A percentile compares a stretch with the other conserved stretches of the same genome.
Evolutionary conservation across 1,284 basidiomycete genomes (phyloP).

Genomic region (Microbotryum scabiosae): DNA sequence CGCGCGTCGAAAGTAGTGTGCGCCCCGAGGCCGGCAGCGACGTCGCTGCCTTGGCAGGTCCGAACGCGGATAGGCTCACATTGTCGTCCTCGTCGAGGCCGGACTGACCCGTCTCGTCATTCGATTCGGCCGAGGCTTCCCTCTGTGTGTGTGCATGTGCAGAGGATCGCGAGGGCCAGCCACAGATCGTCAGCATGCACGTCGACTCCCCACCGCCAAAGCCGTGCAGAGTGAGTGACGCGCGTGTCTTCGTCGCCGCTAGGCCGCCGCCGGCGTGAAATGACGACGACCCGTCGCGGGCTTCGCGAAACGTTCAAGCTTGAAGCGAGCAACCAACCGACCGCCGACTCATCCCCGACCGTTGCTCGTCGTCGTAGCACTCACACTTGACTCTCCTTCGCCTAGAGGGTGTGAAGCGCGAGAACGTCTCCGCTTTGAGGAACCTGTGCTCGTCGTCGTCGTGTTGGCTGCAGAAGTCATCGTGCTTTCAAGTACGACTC

Average conservation of each 20-base stretch:
- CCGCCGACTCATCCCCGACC: background rate
- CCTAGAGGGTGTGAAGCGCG: background rate
- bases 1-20: background rate
- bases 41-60: background rate
- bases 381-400: background rate
- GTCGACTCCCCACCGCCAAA: no score
- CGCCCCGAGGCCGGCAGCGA: background rate
- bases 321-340: background rate
- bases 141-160: slow-evolving; percentile 6
- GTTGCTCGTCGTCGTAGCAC: background rate
- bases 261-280: no score
- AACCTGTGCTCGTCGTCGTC: background rate
- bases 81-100: slow-evolving; percentile 5
- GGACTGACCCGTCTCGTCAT: slow-evolving; percentile 22
- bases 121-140: slow-evolving; percentile 28
- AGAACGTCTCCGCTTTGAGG: background rate
- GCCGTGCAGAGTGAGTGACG: no score
- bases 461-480: background rate
- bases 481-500: no score
- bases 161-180: background rate
- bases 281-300: no score
- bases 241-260: no score
- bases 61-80: background rate
- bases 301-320: background rate
- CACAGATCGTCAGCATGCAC: no score